These are phyloP conservation scores for Silene conica DNA, from an alignment of 148 eudicot genomes.

Conservation along the genomic window DNA sequence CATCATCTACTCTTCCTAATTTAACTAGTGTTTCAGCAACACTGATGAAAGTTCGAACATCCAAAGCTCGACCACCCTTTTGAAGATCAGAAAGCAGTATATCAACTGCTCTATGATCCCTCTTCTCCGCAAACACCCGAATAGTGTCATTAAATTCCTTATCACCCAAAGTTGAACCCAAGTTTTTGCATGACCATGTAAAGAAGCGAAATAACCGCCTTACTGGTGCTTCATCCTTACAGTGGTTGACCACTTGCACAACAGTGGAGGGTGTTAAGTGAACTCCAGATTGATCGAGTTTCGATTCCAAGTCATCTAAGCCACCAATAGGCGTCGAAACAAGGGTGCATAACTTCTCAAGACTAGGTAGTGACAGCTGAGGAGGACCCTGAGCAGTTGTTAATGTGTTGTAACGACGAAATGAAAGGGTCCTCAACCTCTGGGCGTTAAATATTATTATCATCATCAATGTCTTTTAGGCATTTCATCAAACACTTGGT, in stretches of 20 bases:
- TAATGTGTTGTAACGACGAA: conserved; percentile 25
- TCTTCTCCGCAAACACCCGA: conserved; percentile 46
- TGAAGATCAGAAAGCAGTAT: conserved; percentile 42
- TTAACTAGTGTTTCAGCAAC: conserved; percentile 48
- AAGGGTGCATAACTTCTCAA: conserved; percentile 38
- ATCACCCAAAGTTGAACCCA: conserved; percentile 35
- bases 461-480: conserved; percentile 13
- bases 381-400: not conserved
- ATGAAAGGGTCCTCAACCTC: conserved; percentile 19
- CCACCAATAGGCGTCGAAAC: conserved; percentile 47
- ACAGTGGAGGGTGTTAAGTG: conserved; percentile 41
- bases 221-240: conserved; percentile 43
- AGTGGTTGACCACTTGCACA: conserved; percentile 41
- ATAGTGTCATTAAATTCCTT: conserved; percentile 44
- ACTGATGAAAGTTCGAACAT: conserved; percentile 37
- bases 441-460: conserved; percentile 25
- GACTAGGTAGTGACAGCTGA: conserved; percentile 9
- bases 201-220: conserved; percentile 58
- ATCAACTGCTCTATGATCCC: conserved; percentile 51
- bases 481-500: conserved; percentile 29
- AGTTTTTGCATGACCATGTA: conserved; percentile 49
- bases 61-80: conserved; percentile 47
- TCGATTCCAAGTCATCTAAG: conserved; percentile 46
- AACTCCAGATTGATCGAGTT: conserved; percentile 30
- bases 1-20: conserved; percentile 53